These are phyloP conservation scores for Diaporthe sp. DNA, from an alignment of 2,329 filamentous ascomycete genomes.

Conservation along the genomic window DNA sequence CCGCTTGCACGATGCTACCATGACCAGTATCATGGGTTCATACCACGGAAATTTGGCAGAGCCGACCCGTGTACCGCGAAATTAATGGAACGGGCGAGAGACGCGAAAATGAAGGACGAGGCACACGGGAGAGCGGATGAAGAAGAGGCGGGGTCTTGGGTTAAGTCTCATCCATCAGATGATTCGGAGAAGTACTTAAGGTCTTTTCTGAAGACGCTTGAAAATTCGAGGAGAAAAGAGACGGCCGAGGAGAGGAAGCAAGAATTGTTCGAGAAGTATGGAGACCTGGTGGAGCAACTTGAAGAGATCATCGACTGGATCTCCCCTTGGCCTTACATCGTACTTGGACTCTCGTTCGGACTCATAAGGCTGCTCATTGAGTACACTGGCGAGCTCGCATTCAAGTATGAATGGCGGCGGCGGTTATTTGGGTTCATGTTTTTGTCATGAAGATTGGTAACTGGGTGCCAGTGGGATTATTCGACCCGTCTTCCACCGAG, in stretches of 20 bases:
- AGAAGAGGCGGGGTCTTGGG: not conserved
- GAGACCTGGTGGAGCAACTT: not conserved
- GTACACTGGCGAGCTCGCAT: not conserved
- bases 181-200: no score
- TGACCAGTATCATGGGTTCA: not conserved
- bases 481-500: not conserved
- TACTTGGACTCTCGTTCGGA: not conserved
- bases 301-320: not conserved
- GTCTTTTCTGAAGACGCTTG: no score
- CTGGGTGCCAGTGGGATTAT: not conserved
- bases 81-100: not conserved
- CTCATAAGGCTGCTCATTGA: not conserved
- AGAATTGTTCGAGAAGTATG: not conserved
- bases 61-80: not conserved
- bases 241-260: not conserved
- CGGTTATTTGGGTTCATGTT: not conserved
- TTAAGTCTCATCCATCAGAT: no score
- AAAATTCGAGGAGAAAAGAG: no score
- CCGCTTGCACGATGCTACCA: conserved; percentile 10
- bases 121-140: not conserved
- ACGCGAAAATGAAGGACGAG: not conserved
- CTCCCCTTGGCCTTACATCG: not conserved
- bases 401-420: not conserved
- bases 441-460: not conserved
- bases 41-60: not conserved